Evolutionary conservation across 2,329 filamentous ascomycete genomes (phyloP).

Genomic region (Lachnellula hyalina): DNA sequence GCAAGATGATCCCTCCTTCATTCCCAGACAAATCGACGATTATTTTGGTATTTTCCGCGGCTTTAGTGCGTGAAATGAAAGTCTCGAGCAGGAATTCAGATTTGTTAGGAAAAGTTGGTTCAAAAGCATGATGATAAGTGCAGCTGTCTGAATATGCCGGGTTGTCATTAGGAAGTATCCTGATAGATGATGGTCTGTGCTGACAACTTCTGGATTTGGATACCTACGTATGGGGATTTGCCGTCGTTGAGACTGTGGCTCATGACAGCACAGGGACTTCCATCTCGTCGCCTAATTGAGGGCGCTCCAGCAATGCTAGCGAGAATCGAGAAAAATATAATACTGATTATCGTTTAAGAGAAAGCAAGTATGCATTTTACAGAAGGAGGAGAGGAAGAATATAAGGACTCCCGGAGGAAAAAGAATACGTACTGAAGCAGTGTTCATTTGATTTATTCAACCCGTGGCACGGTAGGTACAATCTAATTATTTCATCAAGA

Average conservation of each 20-base stretch:
- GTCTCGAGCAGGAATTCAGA: slow-evolving; percentile 24
- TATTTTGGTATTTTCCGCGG: slow-evolving; percentile 49
- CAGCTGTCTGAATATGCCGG: slow-evolving; percentile 20
- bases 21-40: slow-evolving; percentile 59
- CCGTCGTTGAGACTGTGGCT: slow-evolving; percentile 5
- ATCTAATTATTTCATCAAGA: not conserved
- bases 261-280: slow-evolving; percentile 9
- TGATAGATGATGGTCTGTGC: slow-evolving; percentile 18
- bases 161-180: slow-evolving; percentile 24
- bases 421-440: not conserved
- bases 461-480: not conserved
- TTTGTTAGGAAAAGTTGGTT: slow-evolving; percentile 15
- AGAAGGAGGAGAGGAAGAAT: not conserved
- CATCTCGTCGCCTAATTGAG: not conserved
- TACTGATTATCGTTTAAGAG: not conserved
- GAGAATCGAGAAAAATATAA: not conserved
- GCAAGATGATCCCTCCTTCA: slow-evolving; percentile 46
- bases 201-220: slow-evolving; percentile 22
- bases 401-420: not conserved
- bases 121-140: slow-evolving; percentile 25
- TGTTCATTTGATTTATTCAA: not conserved
- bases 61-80: slow-evolving; percentile 42
- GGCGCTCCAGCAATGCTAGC: not conserved
- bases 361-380: not conserved
- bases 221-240: slow-evolving; percentile 14